phyloP scores from a whole-genome alignment of 169 alveolate species.

The Cyclospora cayetanensis region DNA sequence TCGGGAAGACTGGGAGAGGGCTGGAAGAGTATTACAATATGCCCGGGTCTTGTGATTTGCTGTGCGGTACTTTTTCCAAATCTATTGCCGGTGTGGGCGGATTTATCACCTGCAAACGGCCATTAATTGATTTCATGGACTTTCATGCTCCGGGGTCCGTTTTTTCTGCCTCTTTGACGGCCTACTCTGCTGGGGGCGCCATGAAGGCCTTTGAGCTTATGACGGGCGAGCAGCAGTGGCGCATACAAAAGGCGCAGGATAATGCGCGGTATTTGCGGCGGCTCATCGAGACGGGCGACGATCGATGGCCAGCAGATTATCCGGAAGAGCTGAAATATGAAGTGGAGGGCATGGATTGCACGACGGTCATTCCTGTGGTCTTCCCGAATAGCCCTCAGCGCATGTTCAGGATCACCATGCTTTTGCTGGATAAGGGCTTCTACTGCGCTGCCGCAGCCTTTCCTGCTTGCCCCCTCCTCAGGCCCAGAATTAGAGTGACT shows the following conservation, averaged over 20 bases:
- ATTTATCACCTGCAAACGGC: slow-evolving; percentile 78
- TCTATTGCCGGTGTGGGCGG: slow-evolving; percentile 85
- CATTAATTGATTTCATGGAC: slow-evolving; percentile 81
- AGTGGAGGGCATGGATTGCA: slow-evolving; percentile 79
- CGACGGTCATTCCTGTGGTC: slow-evolving; percentile 82
- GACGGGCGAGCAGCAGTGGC: slow-evolving; percentile 78
- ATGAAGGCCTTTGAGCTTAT: slow-evolving; percentile 81
- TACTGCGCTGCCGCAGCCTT: slow-evolving; percentile 79
- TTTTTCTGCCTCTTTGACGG: slow-evolving; percentile 85
- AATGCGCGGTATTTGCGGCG: slow-evolving; percentile 77
- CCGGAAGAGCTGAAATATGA: slow-evolving; percentile 77
- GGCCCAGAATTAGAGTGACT: slow-evolving; percentile 82
- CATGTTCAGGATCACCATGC: slow-evolving; percentile 73
- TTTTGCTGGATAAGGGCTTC: slow-evolving; percentile 74
- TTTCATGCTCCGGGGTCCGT: slow-evolving; percentile 83
- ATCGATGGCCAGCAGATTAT: slow-evolving; percentile 81
- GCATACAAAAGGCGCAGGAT: slow-evolving; percentile 74
- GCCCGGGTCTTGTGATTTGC: slow-evolving; percentile 79
- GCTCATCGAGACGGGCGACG: slow-evolving; percentile 77
- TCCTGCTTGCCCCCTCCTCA: slow-evolving; percentile 83
- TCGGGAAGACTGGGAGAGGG: slow-evolving; percentile 90
- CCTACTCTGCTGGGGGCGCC: slow-evolving; percentile 84
- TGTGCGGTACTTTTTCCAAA: slow-evolving; percentile 84
- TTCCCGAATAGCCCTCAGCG: slow-evolving; percentile 82
- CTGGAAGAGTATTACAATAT: slow-evolving; percentile 82